phyloP scores from a whole-genome alignment of 2,329 filamentous ascomycete genomes.

The Alternaria panax region DNA sequence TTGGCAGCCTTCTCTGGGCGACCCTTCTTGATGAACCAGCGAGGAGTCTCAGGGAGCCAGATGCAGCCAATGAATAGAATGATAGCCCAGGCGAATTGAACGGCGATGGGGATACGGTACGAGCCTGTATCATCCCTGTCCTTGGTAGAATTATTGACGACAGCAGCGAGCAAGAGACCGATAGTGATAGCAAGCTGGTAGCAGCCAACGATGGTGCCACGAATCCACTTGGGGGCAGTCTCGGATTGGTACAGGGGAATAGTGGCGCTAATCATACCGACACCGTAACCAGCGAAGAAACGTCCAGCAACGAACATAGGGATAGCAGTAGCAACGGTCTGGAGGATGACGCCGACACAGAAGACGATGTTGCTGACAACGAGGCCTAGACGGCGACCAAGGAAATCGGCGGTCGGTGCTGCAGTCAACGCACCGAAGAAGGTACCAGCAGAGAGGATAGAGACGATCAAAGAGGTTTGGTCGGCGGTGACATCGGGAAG shows the following conservation, averaged over 20 bases:
- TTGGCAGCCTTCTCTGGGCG: conserved; percentile 70
- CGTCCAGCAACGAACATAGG: conserved; percentile 51
- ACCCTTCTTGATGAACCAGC: conserved; percentile 71
- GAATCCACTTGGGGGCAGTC: conserved; percentile 76
- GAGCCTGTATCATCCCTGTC: conserved; percentile 65
- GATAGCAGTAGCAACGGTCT: conserved; percentile 46
- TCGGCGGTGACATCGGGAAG: conserved; percentile 40
- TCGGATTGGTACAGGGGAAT: conserved; percentile 76
- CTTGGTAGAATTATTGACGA: conserved; percentile 70
- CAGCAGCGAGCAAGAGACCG: conserved; percentile 70
- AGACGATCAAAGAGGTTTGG: conserved; percentile 76
- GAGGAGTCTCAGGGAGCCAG: conserved; percentile 78
- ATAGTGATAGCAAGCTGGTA: conserved; percentile 78
- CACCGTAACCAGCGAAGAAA: conserved; percentile 53
- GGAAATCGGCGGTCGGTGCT: conserved; percentile 69
- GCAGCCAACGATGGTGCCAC: conserved; percentile 71
- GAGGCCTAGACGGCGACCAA: conserved; percentile 73
- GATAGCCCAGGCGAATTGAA: conserved; percentile 77
- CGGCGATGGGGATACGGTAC: conserved; percentile 77
- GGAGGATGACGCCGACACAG: conserved; percentile 51
- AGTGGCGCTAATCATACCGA: conserved; percentile 51
- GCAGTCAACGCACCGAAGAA: conserved; percentile 76
- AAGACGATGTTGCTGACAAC: conserved; percentile 47
- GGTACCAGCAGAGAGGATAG: conserved; percentile 83
- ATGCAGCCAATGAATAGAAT: conserved; percentile 68